Percentiles rank a stretch among this genome's conserved stretches.
Conservation (phyloP, 768 basidiomycete species). For the Psilocybe tampanensis region DNA sequence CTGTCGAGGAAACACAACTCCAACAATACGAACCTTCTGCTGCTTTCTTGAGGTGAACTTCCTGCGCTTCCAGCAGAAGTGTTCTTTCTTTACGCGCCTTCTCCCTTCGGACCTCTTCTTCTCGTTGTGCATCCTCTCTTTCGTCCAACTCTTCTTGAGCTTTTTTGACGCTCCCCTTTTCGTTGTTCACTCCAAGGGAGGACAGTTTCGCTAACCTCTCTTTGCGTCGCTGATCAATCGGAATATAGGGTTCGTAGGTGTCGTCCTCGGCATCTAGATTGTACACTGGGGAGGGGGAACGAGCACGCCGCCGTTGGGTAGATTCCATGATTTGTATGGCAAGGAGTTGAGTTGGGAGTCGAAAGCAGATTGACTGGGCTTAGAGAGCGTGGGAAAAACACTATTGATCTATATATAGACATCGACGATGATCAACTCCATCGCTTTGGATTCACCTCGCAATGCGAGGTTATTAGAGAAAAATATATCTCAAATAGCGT, state of each 20-base stretch:
- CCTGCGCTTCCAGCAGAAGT: slow-evolving; percentile 90
- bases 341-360: too few relatives aligned
- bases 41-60: slow-evolving; percentile 85
- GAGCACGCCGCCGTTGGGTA: slow-evolving; percentile 52
- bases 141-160: slow-evolving; percentile 68
- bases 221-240: slow-evolving; percentile 83
- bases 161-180: slow-evolving; percentile 50
- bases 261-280: slow-evolving; percentile 66
- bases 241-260: slow-evolving; percentile 82
- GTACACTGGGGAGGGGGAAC: slow-evolving; percentile 62
- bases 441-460: slow-evolving; percentile 28
- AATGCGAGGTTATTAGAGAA: slow-evolving; percentile 58
- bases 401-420: slow-evolving; percentile 61
- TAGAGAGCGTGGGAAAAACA: too few relatives aligned
- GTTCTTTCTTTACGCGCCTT: slow-evolving; percentile 84
- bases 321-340: too few relatives aligned
- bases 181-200: slow-evolving; percentile 57
- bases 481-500: slow-evolving; percentile 35
- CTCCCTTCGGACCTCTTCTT: slow-evolving; percentile 77
- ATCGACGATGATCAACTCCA: slow-evolving; percentile 63
- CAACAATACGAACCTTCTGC: slow-evolving; percentile 60
- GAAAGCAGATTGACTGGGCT: too few relatives aligned
- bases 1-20: background rate
- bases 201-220: slow-evolving; percentile 78
- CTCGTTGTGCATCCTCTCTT: slow-evolving; percentile 73